A percentile compares a stretch with the other conserved stretches of the same genome.
phyloP scores from a whole-genome alignment of 192 early-diverging fungal genomes.

The Coemansia sp. region DNA sequence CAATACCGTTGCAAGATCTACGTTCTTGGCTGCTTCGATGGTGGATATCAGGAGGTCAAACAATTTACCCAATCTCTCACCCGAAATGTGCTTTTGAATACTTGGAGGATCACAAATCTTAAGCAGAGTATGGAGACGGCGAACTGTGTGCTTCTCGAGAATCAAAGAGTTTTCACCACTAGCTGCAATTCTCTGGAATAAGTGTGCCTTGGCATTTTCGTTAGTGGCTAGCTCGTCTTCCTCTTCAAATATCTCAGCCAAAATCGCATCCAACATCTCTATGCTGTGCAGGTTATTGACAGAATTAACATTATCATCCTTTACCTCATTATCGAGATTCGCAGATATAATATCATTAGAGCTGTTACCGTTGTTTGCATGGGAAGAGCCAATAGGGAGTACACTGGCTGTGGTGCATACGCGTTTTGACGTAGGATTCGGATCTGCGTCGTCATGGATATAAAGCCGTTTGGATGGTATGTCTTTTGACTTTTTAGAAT shows the following conservation, averaged over 20 bases:
- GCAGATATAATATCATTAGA: background rate
- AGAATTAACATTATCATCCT: background rate
- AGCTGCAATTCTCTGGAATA: constrained; percentile 14
- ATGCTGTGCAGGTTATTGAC: constrained; percentile 1
- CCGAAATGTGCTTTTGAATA: constrained; percentile 13
- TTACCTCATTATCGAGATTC: background rate
- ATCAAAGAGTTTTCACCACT: constrained; percentile 1
- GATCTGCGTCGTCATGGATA: background rate
- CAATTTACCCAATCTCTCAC: constrained; percentile 23
- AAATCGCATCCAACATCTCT: constrained; percentile 23
- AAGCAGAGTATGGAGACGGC: constrained; percentile 21
- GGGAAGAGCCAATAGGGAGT: background rate
- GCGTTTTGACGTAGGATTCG: background rate
- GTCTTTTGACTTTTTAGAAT: background rate
- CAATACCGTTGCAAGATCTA: constrained; percentile 32
- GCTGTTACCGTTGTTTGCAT: background rate
- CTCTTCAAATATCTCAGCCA: constrained; percentile 34
- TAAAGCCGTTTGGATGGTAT: background rate
- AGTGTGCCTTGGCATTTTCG: background rate
- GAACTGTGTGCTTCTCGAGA: constrained; percentile 27
- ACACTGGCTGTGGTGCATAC: background rate
- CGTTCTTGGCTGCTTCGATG: constrained; percentile 26
- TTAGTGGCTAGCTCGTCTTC: constrained; percentile 22
- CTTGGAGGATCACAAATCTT: constrained; percentile 14
- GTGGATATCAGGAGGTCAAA: constrained; percentile 25